A percentile compares a stretch with the other conserved stretches of the same genome.
Evolutionary conservation across 78 protist genomes (phyloP).

Genomic region (Paulinella micropora): DNA sequence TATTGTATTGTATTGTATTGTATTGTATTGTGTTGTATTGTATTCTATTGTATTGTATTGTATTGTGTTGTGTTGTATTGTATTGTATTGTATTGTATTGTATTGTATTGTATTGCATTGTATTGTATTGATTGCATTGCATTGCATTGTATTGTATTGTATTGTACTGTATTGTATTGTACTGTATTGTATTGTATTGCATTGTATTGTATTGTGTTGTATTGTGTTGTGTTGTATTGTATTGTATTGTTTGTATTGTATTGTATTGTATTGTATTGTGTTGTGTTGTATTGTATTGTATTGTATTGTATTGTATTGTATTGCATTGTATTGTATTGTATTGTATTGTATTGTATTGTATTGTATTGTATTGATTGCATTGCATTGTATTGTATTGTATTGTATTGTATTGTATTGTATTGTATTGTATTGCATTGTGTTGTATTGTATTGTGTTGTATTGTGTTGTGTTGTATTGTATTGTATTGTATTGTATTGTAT

Average conservation of each 20-base stretch:
- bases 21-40: neutral
- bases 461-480: neutral
- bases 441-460: neutral
- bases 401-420: neutral
- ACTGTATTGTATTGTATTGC: neutral
- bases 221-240: too few species aligned
- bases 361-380: too few species aligned
- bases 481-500: neutral
- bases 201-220: neutral
- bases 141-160: neutral
- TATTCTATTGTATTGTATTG: neutral
- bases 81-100: neutral
- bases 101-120: neutral
- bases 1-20: neutral
- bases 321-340: neutral
- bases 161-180: neutral
- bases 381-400: too few species aligned
- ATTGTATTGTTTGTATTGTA: too few species aligned
- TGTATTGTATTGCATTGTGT: neutral
- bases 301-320: neutral
- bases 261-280: too few species aligned
- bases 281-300: neutral
- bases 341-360: too few species aligned
- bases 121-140: too few species aligned
- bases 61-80: neutral